These are phyloP conservation scores for Calycina herbarum DNA, from an alignment of 2,329 filamentous ascomycete genomes.

Conservation along the genomic window DNA sequence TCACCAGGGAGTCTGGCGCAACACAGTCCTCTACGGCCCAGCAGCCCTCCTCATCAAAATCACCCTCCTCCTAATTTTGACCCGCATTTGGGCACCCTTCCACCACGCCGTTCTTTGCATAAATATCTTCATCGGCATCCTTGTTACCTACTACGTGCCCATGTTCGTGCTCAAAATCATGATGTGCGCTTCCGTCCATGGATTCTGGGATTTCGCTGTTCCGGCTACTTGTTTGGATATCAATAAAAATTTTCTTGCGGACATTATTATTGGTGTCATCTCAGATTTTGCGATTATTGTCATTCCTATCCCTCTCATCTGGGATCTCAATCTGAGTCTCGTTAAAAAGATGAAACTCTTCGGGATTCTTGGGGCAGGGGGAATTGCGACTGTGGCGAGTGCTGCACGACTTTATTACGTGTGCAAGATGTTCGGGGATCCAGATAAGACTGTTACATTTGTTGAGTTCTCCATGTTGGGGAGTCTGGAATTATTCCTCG, in stretches of 20 bases:
- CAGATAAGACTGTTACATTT: constrained; percentile 5
- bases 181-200: constrained; percentile 16
- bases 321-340: constrained; percentile 31
- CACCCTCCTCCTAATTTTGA: constrained; percentile 20
- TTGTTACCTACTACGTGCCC: constrained; percentile 15
- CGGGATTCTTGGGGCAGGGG: constrained; percentile 16
- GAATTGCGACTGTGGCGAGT: constrained; percentile 10
- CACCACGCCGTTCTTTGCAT: neutral
- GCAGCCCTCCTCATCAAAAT: constrained; percentile 17
- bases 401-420: constrained; percentile 6
- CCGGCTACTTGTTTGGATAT: constrained; percentile 11
- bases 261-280: constrained; percentile 43
- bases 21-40: constrained; percentile 18
- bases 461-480: constrained; percentile 6
- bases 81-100: constrained; percentile 14
- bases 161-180: constrained; percentile 16
- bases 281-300: constrained; percentile 41
- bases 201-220: constrained; percentile 14
- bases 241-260: constrained; percentile 40
- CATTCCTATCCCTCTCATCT: constrained; percentile 36
- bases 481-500: neutral
- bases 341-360: constrained; percentile 13
- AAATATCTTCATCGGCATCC: constrained; percentile 11
- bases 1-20: constrained; percentile 14
- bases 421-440: neutral